Conservation (phyloP, 345 rosid genomes). For the Linum lewisii region DNA sequence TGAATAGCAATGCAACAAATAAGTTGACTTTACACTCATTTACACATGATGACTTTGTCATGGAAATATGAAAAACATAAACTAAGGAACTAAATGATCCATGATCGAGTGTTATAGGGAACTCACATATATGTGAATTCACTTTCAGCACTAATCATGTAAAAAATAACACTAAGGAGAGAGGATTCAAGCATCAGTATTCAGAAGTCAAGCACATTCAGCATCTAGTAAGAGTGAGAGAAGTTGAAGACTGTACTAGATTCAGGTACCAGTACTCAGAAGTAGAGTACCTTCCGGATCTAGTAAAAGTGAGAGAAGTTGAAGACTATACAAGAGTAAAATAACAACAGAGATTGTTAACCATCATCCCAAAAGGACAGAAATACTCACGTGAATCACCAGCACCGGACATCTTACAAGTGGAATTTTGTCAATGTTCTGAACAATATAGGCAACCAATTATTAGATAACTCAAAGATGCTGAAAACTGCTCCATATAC, state of each 20-base stretch:
- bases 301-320: background rate
- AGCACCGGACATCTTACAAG: conserved; percentile 67
- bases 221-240: background rate
- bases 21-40: no score
- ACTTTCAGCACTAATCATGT: no score
- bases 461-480: conserved; percentile 6
- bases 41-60: no score
- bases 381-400: conserved; percentile 59
- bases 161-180: background rate
- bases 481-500: background rate
- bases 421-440: conserved; percentile 86
- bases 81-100: no score
- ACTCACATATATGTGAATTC: no score
- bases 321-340: background rate
- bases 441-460: conserved; percentile 20
- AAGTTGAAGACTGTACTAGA: background rate
- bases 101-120: no score
- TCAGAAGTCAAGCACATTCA: no score
- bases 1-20: no score
- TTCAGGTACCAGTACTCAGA: background rate
- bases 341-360: background rate
- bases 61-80: no score
- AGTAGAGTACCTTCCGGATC: background rate
- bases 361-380: background rate
- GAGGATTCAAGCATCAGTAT: background rate